Evolutionary conservation across 192 early-diverging fungal species (phyloP).

Genomic region (Thoreauomyces humboldtii): DNA sequence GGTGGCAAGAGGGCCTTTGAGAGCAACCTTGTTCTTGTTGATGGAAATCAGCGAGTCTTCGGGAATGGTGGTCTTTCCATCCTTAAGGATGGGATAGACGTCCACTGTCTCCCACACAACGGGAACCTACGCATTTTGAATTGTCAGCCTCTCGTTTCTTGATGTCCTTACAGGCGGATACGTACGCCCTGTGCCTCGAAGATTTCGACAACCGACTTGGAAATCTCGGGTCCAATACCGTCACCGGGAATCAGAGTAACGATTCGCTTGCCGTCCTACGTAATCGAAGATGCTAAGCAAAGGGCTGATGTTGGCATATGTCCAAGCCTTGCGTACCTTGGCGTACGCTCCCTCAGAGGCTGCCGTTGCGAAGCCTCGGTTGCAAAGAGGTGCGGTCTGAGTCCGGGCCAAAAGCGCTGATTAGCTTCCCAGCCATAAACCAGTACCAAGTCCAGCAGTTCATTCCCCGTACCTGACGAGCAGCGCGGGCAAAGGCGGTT

Average conservation of each 20-base stretch:
- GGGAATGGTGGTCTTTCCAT: conserved; percentile 92
- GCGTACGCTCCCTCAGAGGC: conserved; percentile 30
- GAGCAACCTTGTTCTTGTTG: conserved; percentile 93
- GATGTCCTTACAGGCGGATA: neutral
- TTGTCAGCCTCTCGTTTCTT: neutral
- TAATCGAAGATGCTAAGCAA: neutral
- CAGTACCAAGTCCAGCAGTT: neutral
- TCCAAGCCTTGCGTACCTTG: too few relatives aligned
- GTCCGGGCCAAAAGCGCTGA: neutral
- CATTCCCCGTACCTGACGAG: conserved; percentile 21
- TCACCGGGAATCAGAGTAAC: conserved; percentile 97
- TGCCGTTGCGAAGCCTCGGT: conserved; percentile 21
- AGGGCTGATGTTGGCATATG: too few relatives aligned
- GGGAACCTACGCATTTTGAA: conserved; percentile 62
- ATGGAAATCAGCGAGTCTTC: conserved; percentile 88
- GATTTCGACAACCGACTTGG: conserved; percentile 85
- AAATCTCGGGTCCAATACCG: conserved; percentile 98
- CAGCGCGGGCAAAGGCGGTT: conserved; percentile 26
- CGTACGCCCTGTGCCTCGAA: conserved; percentile 84
- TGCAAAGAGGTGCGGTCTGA: conserved; percentile 4
- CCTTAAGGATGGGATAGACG: conserved; percentile 87
- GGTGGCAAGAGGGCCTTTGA: conserved; percentile 96
- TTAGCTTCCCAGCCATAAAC: neutral
- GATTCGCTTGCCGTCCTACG: conserved; percentile 53
- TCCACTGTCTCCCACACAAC: conserved; percentile 95